phyloP scores from a whole-genome alignment of 2,329 filamentous ascomycete species.

The Hypoxylon sp. region DNA sequence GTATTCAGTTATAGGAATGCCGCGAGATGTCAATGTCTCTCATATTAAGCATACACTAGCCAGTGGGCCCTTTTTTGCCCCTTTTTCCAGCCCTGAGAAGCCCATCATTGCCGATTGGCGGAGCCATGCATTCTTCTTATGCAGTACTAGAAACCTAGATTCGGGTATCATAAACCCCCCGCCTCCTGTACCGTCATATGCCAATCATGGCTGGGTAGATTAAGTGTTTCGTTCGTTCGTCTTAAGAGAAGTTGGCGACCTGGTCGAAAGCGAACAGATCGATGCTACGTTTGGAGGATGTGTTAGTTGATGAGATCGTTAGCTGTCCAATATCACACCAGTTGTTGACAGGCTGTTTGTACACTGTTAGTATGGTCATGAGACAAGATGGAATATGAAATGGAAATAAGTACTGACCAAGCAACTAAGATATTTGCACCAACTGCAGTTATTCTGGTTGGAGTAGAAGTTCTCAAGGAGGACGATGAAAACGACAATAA shows the following conservation, averaged over 20 bases:
- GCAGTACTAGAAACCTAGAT: constrained; percentile 17
- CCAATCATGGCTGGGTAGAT: constrained; percentile 4
- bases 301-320: constrained; percentile 33
- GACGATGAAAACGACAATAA: constrained; percentile 85
- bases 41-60: constrained; percentile 5
- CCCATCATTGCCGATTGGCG: constrained; percentile 6
- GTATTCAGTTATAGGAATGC: constrained; percentile 19
- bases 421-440: constrained; percentile 97
- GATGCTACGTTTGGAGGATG: constrained; percentile 29
- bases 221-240: constrained; percentile 2
- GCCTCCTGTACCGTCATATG: constrained; percentile 7
- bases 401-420: constrained; percentile 69
- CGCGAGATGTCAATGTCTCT: not conserved
- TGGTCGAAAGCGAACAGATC: constrained; percentile 34
- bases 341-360: constrained; percentile 42
- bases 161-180: constrained; percentile 32
- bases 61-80: constrained; percentile 1
- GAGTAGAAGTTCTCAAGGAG: constrained; percentile 92
- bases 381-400: not conserved
- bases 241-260: constrained; percentile 27
- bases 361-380: constrained; percentile 6
- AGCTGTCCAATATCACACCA: constrained; percentile 47
- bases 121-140: constrained; percentile 15
- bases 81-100: constrained; percentile 5
- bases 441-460: constrained; percentile 77